Evolutionary conservation across 2,329 filamentous ascomycete genomes (phyloP).

Genomic region (Talaromyces amestolkiae): DNA sequence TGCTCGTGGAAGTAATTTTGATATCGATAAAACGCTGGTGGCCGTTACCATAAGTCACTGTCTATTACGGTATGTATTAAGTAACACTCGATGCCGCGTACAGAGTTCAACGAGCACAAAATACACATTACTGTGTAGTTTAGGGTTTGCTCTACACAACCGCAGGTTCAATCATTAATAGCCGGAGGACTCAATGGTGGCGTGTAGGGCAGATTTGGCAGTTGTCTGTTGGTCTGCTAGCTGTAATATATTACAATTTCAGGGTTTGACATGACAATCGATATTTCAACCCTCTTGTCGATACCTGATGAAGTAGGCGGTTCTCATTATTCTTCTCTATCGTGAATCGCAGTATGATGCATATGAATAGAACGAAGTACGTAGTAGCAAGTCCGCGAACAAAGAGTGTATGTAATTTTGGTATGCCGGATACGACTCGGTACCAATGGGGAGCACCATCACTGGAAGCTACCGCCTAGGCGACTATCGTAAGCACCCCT

Average conservation of each 20-base stretch:
- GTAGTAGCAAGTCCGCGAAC: background rate
- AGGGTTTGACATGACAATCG: background rate
- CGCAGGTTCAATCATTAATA: background rate
- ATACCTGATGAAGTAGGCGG: background rate
- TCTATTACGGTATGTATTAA: background rate
- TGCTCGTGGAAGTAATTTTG: background rate
- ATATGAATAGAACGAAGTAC: background rate
- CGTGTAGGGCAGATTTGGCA: background rate
- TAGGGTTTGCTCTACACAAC: background rate
- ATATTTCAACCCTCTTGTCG: background rate
- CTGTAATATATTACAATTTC: background rate
- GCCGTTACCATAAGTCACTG: background rate
- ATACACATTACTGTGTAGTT: background rate
- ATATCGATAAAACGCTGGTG: background rate
- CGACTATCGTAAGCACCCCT: slow-evolving; percentile 2
- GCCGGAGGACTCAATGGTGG: background rate
- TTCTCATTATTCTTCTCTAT: background rate
- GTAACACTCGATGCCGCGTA: background rate
- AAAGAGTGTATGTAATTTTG: background rate
- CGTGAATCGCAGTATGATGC: background rate
- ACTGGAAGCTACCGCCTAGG: slow-evolving; percentile 7
- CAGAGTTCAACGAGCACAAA: background rate
- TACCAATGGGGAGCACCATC: background rate
- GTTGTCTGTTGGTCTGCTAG: background rate
- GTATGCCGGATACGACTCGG: background rate